Evolutionary conservation across 2,329 filamentous ascomycete species (phyloP), one percentile per base, ranked within the genome.

Genomic region (Fusarium anthophilum): DNA sequence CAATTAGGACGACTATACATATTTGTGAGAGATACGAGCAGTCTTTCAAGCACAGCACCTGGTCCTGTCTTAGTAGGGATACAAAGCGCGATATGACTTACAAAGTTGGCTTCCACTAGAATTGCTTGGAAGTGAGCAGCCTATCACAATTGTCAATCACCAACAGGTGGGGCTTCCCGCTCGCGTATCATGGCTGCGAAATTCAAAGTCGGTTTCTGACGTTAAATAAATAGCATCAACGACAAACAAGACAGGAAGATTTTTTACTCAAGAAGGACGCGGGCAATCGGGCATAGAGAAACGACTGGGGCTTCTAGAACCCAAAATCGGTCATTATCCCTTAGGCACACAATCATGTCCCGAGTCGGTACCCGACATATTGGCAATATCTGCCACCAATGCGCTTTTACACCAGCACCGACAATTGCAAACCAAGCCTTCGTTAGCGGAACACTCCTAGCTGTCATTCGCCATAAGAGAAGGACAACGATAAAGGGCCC

Each of bases 321-420:
- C n/a, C 15, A 11, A 26, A 3, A 10, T 8, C 20, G n/a, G 18
- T 8, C 20, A 56, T 51, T n/a, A 6, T 30, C 28, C 15, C 39
- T 51, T 37, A 32, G 37, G 17, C 39, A 28, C 13, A 63, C 20
- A 60, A 80, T 68, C n/a, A 86, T 87, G 84, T 84, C 83, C 54
- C 80, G 81, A 77, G 78, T 81, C 63, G 76, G 64, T 39, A 75
- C 80, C 20, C 78, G 79, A 28, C 77, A 78, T 58, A 73, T 82
- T 38, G 76, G 82, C 74, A 81, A 84, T 63, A 72, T 86, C 60
- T 87, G 86, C 80, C 84, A 84, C 59, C 80, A 83, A 56, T 88
- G 86, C 77, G 77, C 85, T 59, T 81, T 81, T 69, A 74, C 83
- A 54, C 76, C 80, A 28, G 57, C 74, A 32, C 78, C 73, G 51